Evolutionary conservation across 148 eudicot species (phyloP).

Genomic region (Chenopodium formosanum): DNA sequence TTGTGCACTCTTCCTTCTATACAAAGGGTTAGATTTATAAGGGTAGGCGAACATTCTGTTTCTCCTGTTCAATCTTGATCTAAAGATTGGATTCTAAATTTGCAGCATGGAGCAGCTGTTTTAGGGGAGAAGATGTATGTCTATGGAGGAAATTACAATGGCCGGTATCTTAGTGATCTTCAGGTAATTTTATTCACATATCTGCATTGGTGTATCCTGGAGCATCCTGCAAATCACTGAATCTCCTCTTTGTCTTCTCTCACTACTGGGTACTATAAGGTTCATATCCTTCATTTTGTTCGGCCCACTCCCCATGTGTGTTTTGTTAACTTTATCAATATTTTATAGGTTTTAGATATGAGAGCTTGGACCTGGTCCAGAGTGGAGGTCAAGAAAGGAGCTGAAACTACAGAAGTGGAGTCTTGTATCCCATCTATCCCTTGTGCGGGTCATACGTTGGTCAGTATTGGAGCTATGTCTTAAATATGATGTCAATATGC

Average conservation of each 20-base stretch:
- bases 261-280: not conserved
- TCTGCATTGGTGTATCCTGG: not conserved
- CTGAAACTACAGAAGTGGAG: slow-evolving; percentile 45
- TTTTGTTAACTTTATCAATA: slow-evolving; percentile 19
- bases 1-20: not conserved
- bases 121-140: slow-evolving; percentile 89
- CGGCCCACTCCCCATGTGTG: not conserved
- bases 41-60: not conserved
- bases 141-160: slow-evolving; percentile 96
- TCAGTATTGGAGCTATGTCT: slow-evolving; percentile 38
- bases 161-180: slow-evolving; percentile 95
- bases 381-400: slow-evolving; percentile 63
- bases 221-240: not conserved
- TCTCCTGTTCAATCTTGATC: slow-evolving; percentile 1
- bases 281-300: not conserved
- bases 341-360: slow-evolving; percentile 75
- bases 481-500: slow-evolving; percentile 1
- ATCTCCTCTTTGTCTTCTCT: not conserved
- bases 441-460: slow-evolving; percentile 94
- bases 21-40: not conserved
- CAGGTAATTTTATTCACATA: slow-evolving; percentile 50
- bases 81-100: slow-evolving; percentile 22
- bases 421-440: slow-evolving; percentile 51
- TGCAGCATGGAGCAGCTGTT: slow-evolving; percentile 96
- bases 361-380: slow-evolving; percentile 94